These are phyloP conservation scores for Ophiostoma pallidulum DNA, from an alignment of 2,329 filamentous ascomycete species.

Conservation along the genomic window DNA sequence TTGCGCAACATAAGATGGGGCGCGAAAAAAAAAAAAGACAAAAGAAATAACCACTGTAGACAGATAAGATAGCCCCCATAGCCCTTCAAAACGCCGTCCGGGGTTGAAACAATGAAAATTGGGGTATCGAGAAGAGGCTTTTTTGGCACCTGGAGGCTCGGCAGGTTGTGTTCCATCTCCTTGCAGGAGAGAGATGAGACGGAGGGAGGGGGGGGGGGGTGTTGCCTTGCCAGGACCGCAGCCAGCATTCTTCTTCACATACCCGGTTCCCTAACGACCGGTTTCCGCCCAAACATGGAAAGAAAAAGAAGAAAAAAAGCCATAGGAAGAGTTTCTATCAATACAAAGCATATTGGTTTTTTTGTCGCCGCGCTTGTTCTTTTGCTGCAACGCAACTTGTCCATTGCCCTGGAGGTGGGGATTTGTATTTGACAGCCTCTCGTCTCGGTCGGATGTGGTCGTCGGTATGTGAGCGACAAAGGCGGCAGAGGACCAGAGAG, in stretches of 20 bases:
- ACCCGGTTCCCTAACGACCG: slow-evolving; percentile 5
- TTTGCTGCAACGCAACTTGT: background rate
- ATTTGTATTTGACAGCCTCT: too few species aligned
- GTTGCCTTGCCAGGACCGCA: background rate
- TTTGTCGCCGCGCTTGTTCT: slow-evolving; percentile 11
- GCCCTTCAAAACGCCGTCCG: slow-evolving; percentile 9
- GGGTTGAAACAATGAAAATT: slow-evolving; percentile 1
- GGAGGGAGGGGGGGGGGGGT: too few species aligned
- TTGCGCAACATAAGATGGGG: background rate
- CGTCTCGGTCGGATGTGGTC: too few species aligned
- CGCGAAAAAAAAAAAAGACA: background rate
- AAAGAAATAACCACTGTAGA: slow-evolving; percentile 1
- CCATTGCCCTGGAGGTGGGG: too few species aligned
- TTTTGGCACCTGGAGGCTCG: background rate
- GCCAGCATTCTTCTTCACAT: background rate
- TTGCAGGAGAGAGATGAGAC: background rate
- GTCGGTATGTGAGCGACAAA: too few species aligned
- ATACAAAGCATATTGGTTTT: slow-evolving; percentile 25
- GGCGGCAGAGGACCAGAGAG: too few species aligned
- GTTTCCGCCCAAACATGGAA: slow-evolving; percentile 3
- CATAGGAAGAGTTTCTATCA: slow-evolving; percentile 19
- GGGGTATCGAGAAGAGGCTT: background rate
- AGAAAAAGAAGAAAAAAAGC: slow-evolving; percentile 16
- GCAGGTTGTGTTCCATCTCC: background rate
- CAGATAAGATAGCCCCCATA: slow-evolving; percentile 4